These are phyloP conservation scores for Endoconidiophora laricicola DNA, from an alignment of 2,329 filamentous ascomycete species.

Conservation along the genomic window DNA sequence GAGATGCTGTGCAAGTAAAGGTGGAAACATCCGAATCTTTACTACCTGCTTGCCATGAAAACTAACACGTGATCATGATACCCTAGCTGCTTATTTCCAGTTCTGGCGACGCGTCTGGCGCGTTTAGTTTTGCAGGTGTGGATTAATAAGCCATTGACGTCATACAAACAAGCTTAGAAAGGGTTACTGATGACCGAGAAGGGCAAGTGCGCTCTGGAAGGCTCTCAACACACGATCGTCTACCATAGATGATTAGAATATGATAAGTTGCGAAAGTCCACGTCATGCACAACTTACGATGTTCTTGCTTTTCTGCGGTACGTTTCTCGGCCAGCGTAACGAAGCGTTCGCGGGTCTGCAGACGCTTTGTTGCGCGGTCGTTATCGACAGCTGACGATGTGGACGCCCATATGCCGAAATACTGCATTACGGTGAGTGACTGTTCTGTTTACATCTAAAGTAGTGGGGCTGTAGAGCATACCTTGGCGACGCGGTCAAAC, in stretches of 20 bases:
- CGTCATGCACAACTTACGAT: conserved; percentile 42
- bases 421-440: conserved; percentile 29
- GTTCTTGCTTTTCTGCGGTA: conserved; percentile 57
- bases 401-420: conserved; percentile 64
- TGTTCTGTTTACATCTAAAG: not conserved
- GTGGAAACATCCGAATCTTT: too few relatives aligned
- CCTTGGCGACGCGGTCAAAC: conserved; percentile 50
- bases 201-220: conserved; percentile 43
- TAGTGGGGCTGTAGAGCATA: conserved; percentile 18
- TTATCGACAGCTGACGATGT: conserved; percentile 57
- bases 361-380: conserved; percentile 58
- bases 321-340: conserved; percentile 58
- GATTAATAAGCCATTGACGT: too few relatives aligned
- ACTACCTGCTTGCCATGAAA: too few relatives aligned
- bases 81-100: too few relatives aligned
- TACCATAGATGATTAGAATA: not conserved
- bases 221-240: conserved; percentile 38
- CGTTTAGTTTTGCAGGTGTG: too few relatives aligned
- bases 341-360: conserved; percentile 63
- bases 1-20: too few relatives aligned
- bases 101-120: too few relatives aligned
- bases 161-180: too few relatives aligned
- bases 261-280: not conserved
- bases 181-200: conserved; percentile 23
- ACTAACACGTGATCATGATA: too few relatives aligned